Base-by-base conservation (phyloP, 2,329 filamentous ascomycete genomes). In the Penicillium hordei region DNA sequence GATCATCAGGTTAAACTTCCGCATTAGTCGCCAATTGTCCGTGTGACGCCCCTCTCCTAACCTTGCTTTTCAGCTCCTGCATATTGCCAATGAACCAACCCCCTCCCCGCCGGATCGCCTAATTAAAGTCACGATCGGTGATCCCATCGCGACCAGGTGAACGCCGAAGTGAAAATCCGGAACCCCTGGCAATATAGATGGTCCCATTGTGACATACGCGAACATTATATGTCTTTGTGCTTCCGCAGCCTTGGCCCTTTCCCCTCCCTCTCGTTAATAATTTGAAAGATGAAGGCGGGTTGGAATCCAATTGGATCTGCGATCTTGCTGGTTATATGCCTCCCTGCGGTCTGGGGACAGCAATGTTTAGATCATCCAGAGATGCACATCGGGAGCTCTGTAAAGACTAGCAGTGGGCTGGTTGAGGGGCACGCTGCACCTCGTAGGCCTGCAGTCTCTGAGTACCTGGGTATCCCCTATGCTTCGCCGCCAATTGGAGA, bases 391-490 rank as follows among this genome's bases (percentile, higher is more conserved):
- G 60, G 53, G 36, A 40, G 29, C 17, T 44, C 44, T 12, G 63
- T 70, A 21, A 17, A 52, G 27, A 70, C 63, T 4, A 66, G 55
- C 46, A 71, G 65, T 55, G 69, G 68, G 4, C 23, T 62, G 31
- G 59, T 71, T 19, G 44, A 55, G 6, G 67, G 69, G 8, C 67
- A 70, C 48, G 39, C 59, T 15, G 59, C 61, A 3, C 44, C 58
- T 31, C 42, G 51, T 33, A 45, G 52, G 21, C 55, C 60, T 25
- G 55, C 49, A 17, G 65, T 69, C 8, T 60, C 55, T 23, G 70
- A 70, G 39, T 72, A 67, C 44, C 60, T 68, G 45, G 70, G 66
- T 9, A 69, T 73, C 23, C 70, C 66, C 4, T 73, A 67, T 55
- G 69, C 68, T 17, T 48, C 60, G 2, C 55, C 70, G 2, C 69